phyloP scores from a whole-genome alignment of 805 yeast genomes.

The Myxozyma vanderwaltii region DNA sequence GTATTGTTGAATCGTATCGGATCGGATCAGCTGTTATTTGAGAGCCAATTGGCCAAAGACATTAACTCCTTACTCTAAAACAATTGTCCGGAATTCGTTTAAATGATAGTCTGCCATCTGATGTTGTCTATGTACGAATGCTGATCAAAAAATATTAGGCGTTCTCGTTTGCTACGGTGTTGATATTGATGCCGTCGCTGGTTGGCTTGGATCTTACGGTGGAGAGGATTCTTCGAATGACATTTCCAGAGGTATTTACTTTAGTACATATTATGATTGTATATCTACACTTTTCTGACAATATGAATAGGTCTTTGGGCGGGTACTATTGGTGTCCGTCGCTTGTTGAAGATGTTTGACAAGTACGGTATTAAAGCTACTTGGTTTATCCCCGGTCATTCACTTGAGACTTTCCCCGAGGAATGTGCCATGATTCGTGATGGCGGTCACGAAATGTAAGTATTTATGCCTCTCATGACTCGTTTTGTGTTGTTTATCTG shows the following conservation, averaged over 20 bases:
- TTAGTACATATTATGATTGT: no score
- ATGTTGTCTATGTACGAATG: no score
- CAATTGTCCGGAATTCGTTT: no score
- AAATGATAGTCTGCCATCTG: no score
- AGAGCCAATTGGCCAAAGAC: background rate
- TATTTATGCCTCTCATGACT: background rate
- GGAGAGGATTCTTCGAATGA: conserved; percentile 46
- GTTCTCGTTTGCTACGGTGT: conserved; percentile 46
- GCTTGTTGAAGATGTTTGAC: conserved; percentile 43
- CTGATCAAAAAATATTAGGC: conserved; percentile 36
- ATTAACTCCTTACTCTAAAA: no score
- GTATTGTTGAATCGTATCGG: background rate
- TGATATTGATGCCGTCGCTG: conserved; percentile 47
- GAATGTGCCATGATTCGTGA: conserved; percentile 44
- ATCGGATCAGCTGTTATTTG: background rate
- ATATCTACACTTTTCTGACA: background rate
- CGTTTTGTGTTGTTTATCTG: no score
- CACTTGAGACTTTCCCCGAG: conserved; percentile 47
- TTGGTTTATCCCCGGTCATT: conserved; percentile 47
- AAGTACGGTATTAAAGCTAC: conserved; percentile 46
- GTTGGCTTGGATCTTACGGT: conserved; percentile 47
- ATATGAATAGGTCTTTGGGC: conserved; percentile 40
- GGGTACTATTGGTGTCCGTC: conserved; percentile 45
- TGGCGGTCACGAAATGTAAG: conserved; percentile 43
- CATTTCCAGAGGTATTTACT: conserved; percentile 41